phyloP scores from a whole-genome alignment of 176 grass and related monocot genomes.

The Juncus inflexus region DNA sequence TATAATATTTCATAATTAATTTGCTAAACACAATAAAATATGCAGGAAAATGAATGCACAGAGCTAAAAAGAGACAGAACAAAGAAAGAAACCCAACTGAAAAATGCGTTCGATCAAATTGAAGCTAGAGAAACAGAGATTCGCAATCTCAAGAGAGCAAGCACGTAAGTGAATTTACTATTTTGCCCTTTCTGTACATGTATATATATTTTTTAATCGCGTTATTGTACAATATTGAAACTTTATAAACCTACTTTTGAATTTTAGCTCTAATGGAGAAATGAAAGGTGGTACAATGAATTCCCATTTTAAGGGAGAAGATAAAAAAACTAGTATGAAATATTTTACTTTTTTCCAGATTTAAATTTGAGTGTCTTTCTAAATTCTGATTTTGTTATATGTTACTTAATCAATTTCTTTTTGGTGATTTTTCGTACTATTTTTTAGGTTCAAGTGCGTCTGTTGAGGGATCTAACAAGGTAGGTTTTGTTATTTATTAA shows the following conservation, averaged over 20 bases:
- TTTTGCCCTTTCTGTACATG: not conserved
- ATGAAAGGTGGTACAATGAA: conserved; percentile 5
- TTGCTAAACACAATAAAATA: not conserved
- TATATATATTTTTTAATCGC: not conserved
- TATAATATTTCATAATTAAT: not conserved
- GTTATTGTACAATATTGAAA: not conserved
- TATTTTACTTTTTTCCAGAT: conserved; percentile 7
- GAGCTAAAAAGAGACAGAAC: conserved; percentile 52
- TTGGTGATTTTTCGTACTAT: conserved; percentile 2
- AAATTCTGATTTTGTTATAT: not conserved
- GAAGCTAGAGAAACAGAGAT: conserved; percentile 67
- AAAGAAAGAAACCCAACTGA: conserved; percentile 66
- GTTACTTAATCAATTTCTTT: not conserved
- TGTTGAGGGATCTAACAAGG: conserved; percentile 36
- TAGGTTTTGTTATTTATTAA: conserved; percentile 14
- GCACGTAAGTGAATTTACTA: conserved; percentile 43
- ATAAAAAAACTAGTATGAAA: conserved; percentile 24
- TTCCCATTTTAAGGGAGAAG: not conserved
- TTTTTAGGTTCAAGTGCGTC: conserved; percentile 42
- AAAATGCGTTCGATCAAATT: conserved; percentile 30
- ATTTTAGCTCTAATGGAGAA: not conserved
- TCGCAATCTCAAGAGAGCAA: conserved; percentile 46
- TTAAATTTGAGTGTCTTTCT: conserved; percentile 3
- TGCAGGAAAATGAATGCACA: conserved; percentile 60
- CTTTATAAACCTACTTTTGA: conserved; percentile 8